phyloP scores from a whole-genome alignment of 2,329 filamentous ascomycete species.

The Fusarium pseudocircinatum region DNA sequence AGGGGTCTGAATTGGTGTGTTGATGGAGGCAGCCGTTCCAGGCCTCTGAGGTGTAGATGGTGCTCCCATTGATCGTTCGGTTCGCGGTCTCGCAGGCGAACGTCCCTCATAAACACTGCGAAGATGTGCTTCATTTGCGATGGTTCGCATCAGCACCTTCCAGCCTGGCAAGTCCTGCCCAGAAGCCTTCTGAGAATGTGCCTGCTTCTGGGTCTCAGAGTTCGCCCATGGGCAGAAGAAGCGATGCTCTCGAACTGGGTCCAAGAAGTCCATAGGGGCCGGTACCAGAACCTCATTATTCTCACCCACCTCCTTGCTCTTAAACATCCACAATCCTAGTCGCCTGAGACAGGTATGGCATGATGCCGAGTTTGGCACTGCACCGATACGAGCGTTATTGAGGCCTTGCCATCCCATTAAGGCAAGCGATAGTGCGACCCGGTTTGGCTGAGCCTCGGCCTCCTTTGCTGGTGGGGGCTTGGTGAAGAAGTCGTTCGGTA shows the following conservation, averaged over 20 bases:
- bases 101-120: constrained; percentile 51
- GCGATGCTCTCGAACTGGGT: constrained; percentile 77
- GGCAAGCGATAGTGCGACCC: constrained; percentile 73
- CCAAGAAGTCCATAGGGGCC: constrained; percentile 72
- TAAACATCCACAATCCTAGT: constrained; percentile 94
- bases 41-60: constrained; percentile 38
- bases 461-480: constrained; percentile 50
- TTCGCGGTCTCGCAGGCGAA: constrained; percentile 30
- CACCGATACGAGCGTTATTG: constrained; percentile 61
- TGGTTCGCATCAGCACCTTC: constrained; percentile 62
- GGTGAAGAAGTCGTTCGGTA: constrained; percentile 66
- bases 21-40: constrained; percentile 24
- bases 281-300: constrained; percentile 63
- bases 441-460: constrained; percentile 56
- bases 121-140: constrained; percentile 68
- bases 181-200: constrained; percentile 46
- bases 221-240: constrained; percentile 88
- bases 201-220: constrained; percentile 64
- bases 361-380: constrained; percentile 76
- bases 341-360: constrained; percentile 90
- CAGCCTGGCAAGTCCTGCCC: constrained; percentile 60
- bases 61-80: constrained; percentile 13
- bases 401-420: constrained; percentile 81
- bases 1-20: constrained; percentile 24
- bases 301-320: constrained; percentile 72